Base-by-base conservation (phyloP, 2,329 filamentous ascomycete genomes). In the Aspergillus ochraceoroseus region DNA sequence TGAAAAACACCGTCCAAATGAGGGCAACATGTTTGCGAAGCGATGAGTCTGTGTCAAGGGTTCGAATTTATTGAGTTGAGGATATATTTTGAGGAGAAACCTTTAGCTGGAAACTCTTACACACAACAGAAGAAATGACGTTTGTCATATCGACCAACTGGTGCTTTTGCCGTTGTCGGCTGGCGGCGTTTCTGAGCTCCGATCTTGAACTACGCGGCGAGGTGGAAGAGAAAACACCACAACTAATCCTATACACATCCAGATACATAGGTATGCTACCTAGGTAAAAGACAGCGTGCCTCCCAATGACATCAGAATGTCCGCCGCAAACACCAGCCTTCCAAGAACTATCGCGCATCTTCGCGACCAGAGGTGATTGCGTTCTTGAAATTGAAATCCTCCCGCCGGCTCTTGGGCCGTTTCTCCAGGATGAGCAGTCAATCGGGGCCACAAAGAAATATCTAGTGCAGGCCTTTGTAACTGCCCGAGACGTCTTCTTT, bases 1-100 rank as follows among this genome's bases (percentile, higher is more conserved):
- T 70, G 41, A 82, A 63, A 64, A 96, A 88, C 41, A 95, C 78
- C 28, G 84, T 70, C 48, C 95, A 71, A 32, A 95, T 76, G 32
- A 95, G 76, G 25, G 87, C 51, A 83, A 69, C 87, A 95, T 95
- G 43, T 58, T 74, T 61, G 36, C 20, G 12, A 17, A 22, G 22
- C 14, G 23, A 13, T 11, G 6, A n/a, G 4, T 14, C 13, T 13
- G 6, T 13, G 11, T 17, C 4, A 14, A 30, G n/a, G 32, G 26
- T 7, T 7, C 28, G 6, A 13, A 19, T 33, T n/a, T n/a, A 35
- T 9, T 18, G 27, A 6, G 23, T 8, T 26, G n/a, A n/a, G n/a
- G n/a, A n/a, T n/a, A n/a, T n/a, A n/a, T n/a, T n/a, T n/a, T n/a
- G n/a, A n/a, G n/a, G 20, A 22, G 20, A 9, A 22, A 22, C 9